These are phyloP conservation scores for Phialophora macrospora DNA, from an alignment of 2,329 filamentous ascomycete species.

Conservation along the genomic window DNA sequence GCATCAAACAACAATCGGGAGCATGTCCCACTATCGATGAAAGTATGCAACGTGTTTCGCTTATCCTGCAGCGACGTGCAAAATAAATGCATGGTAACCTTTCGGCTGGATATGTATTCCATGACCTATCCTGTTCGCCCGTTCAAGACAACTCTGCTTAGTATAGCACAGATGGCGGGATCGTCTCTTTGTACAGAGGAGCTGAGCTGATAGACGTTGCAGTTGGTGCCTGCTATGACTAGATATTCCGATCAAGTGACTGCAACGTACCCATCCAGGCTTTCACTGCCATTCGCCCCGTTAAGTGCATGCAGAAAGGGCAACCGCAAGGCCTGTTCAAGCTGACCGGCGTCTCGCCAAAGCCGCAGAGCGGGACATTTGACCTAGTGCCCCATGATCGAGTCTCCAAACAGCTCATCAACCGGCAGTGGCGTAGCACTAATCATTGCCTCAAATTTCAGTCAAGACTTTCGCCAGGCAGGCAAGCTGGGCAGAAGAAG, in stretches of 20 bases:
- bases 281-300: neutral
- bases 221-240: neutral
- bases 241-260: neutral
- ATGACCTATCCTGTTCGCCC: neutral
- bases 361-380: neutral
- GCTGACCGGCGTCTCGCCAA: conserved; percentile 19
- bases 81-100: neutral
- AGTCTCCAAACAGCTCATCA: conserved; percentile 1
- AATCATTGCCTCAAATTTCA: conserved; percentile 11
- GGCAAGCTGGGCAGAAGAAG: neutral
- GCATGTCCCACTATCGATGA: neutral
- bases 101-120: conserved; percentile 10
- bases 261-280: neutral
- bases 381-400: conserved; percentile 9
- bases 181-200: neutral
- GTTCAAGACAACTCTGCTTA: neutral
- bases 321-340: conserved; percentile 5
- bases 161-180: neutral
- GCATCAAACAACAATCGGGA: neutral
- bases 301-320: conserved; percentile 12
- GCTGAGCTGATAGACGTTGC: neutral
- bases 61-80: conserved; percentile 7
- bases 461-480: neutral
- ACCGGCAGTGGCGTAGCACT: conserved; percentile 9
- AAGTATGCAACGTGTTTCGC: neutral